Evolutionary conservation across 345 rosid genomes (phyloP).

Genomic region (Orychophragmus violaceus): DNA sequence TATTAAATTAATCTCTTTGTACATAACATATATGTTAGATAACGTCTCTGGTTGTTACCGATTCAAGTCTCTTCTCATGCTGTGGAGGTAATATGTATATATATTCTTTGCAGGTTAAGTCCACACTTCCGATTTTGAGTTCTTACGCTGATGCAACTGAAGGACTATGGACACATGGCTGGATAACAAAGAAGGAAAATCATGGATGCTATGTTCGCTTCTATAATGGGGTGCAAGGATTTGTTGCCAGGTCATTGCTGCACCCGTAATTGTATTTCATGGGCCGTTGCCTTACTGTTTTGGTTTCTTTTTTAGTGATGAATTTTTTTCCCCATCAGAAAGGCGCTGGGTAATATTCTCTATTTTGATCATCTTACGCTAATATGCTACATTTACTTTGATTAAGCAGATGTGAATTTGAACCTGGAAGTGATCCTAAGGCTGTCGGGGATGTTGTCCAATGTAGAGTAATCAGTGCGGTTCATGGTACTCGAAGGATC

Average conservation of each 20-base stretch:
- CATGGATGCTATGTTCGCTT: conserved; percentile 95
- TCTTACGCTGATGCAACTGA: conserved; percentile 80
- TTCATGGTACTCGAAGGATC: conserved; percentile 61
- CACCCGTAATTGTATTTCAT: conserved; percentile 4
- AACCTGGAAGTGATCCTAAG: conserved; percentile 70
- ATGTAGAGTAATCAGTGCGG: conserved; percentile 72
- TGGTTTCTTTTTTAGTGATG: neutral
- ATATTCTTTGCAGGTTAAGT: conserved; percentile 67
- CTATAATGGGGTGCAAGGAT: conserved; percentile 97
- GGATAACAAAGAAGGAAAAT: conserved; percentile 93
- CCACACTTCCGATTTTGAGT: conserved; percentile 74
- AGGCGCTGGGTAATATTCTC: neutral
- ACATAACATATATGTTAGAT: neutral
- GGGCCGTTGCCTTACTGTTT: conserved; percentile 7
- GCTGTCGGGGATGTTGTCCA: conserved; percentile 94
- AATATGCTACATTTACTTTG: conserved; percentile 20
- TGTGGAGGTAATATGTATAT: neutral
- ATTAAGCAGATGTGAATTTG: conserved; percentile 76
- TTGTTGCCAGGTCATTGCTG: conserved; percentile 65
- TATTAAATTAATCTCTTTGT: neutral
- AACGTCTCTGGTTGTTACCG: conserved; percentile 1
- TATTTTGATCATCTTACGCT: conserved; percentile 14
- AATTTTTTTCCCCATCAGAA: neutral
- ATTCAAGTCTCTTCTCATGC: conserved; percentile 10
- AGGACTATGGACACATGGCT: conserved; percentile 84